Conservation (phyloP, 2,329 filamentous ascomycete species). For the Trichophyton rubrum region DNA sequence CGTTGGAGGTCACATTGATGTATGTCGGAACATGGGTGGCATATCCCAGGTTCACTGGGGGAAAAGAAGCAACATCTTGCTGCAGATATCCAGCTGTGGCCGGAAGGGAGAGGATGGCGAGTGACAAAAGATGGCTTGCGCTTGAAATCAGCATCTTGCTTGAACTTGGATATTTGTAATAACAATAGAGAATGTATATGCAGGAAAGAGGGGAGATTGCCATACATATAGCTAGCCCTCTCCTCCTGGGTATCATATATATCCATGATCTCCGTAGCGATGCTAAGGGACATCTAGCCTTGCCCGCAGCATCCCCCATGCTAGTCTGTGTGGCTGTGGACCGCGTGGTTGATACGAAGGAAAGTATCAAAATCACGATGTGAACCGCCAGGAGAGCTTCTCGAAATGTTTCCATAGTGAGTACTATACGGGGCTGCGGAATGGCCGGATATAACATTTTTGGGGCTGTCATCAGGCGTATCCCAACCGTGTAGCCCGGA, state of each 20-base stretch:
- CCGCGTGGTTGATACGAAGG: neutral
- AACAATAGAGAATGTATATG: neutral
- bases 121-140: neutral
- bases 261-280: neutral
- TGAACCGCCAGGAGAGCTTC: neutral
- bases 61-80: conserved; percentile 1
- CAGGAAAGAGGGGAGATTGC: neutral
- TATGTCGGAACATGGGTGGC: conserved; percentile 9
- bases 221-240: neutral
- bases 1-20: conserved; percentile 5
- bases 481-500: too few species aligned
- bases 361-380: neutral
- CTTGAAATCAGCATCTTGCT: neutral
- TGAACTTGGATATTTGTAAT: neutral
- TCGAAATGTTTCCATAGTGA: neutral
- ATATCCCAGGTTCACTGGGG: conserved; percentile 12
- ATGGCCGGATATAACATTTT: neutral
- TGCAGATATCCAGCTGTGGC: neutral
- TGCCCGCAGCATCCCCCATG: neutral
- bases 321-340: neutral
- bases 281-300: neutral
- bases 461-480: neutral
- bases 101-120: neutral
- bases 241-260: neutral
- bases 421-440: neutral